Percentiles rank a stretch among this genome's conserved stretches.
Evolutionary conservation across 1,284 basidiomycete species (phyloP).

Genomic region (Ustilago tritici): DNA sequence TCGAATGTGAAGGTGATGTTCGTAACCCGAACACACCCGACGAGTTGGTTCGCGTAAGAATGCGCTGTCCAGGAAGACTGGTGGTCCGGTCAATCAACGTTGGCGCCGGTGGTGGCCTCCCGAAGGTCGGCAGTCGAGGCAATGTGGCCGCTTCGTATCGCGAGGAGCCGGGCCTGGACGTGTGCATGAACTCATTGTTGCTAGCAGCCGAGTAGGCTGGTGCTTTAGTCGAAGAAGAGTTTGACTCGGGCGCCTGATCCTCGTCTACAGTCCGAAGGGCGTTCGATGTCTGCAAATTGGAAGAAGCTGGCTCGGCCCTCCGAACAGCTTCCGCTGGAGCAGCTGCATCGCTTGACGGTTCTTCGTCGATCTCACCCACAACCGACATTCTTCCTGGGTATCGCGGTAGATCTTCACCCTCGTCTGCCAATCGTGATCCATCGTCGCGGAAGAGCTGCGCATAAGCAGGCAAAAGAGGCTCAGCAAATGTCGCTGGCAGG

Average conservation of each 20-base stretch:
- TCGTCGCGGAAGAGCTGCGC: conserved; percentile 69
- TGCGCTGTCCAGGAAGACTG: conserved; percentile 33
- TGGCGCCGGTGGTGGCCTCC: background rate
- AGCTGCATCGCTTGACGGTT: background rate
- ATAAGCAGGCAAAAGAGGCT: conserved; percentile 65
- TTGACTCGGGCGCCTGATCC: background rate
- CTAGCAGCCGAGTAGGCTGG: background rate
- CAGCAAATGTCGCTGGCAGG: conserved; percentile 22
- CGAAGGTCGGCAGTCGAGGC: conserved; percentile 20
- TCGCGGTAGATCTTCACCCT: conserved; percentile 66
- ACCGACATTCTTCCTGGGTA: conserved; percentile 62
- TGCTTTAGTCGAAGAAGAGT: background rate
- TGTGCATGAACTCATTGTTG: background rate
- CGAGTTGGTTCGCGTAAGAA: conserved; percentile 22
- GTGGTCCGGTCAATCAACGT: conserved; percentile 44
- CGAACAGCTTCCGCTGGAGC: background rate
- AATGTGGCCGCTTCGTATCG: background rate
- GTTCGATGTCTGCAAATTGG: background rate
- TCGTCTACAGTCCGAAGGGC: conserved; percentile 17
- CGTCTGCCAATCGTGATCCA: conserved; percentile 67
- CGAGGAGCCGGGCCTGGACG: background rate
- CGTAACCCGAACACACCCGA: conserved; percentile 21
- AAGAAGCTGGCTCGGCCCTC: background rate
- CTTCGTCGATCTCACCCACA: conserved; percentile 48
- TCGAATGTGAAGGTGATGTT: conserved; percentile 16